These are phyloP conservation scores for Scytalidium lignicola DNA, from an alignment of 2,329 filamentous ascomycete genomes.

Conservation along the genomic window DNA sequence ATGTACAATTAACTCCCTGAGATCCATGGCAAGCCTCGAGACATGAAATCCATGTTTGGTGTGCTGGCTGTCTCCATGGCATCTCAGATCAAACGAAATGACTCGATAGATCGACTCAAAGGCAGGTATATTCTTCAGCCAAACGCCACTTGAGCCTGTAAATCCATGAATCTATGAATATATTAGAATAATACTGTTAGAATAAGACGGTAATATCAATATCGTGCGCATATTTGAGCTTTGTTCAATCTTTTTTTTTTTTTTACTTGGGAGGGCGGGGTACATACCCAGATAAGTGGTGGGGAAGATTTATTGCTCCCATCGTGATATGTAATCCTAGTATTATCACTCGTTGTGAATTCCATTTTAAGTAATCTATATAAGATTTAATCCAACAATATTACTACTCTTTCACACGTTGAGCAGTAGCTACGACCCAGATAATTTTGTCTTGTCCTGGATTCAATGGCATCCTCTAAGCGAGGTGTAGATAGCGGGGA, in stretches of 20 bases:
- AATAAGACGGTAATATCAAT: neutral
- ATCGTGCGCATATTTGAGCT: too few relatives aligned
- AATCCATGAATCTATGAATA: conserved; percentile 27
- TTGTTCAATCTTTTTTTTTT: too few relatives aligned
- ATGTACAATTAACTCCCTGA: conserved; percentile 19
- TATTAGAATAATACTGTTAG: neutral
- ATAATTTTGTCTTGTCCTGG: too few relatives aligned
- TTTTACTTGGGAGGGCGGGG: too few relatives aligned
- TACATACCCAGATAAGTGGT: conserved; percentile 5
- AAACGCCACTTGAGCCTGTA: conserved; percentile 25
- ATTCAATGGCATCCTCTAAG: too few relatives aligned
- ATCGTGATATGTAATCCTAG: neutral
- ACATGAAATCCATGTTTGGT: conserved; percentile 25
- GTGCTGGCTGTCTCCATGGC: conserved; percentile 24
- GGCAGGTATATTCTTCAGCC: conserved; percentile 23
- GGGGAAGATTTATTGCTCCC: neutral
- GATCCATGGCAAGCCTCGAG: conserved; percentile 24
- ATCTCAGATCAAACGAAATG: conserved; percentile 25
- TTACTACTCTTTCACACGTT: too few relatives aligned
- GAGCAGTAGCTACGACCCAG: too few relatives aligned
- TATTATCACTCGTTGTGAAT: neutral
- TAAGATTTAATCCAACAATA: too few relatives aligned
- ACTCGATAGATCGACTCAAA: conserved; percentile 18
- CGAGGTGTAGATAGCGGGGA: too few relatives aligned
- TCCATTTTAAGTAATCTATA: neutral